phyloP scores from a whole-genome alignment of 306 rosid species.

The barrel medic (Medicago truncatula) region MtrunA17r5.0-ANR NC_053049.1:15938001-15938500 shows the following conservation, averaged over 20 bases:
- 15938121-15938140: neutral
- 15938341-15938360: conserved; percentile 31
- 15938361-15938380: conserved; percentile 35
- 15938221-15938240: too few species aligned
- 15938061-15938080: neutral
- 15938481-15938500: conserved; percentile 52
- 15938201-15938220: too few species aligned
- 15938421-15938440: conserved; percentile 45
- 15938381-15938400: neutral
- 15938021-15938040: neutral
- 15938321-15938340: neutral
- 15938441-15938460: conserved; percentile 43
- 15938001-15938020: neutral
- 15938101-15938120: too few species aligned
- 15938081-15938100: neutral
- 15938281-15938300: neutral
- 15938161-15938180: too few species aligned
- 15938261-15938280: neutral
- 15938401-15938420: conserved; percentile 47
- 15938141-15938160: too few species aligned
- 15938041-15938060: neutral
- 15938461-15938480: conserved; percentile 50
- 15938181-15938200: too few species aligned
- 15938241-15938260: too few species aligned
- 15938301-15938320: neutral